Percentiles rank a stretch among this genome's conserved stretches.
Evolutionary conservation across 1,284 basidiomycete species (phyloP).

Genomic region (Moesziomyces sp.): DNA sequence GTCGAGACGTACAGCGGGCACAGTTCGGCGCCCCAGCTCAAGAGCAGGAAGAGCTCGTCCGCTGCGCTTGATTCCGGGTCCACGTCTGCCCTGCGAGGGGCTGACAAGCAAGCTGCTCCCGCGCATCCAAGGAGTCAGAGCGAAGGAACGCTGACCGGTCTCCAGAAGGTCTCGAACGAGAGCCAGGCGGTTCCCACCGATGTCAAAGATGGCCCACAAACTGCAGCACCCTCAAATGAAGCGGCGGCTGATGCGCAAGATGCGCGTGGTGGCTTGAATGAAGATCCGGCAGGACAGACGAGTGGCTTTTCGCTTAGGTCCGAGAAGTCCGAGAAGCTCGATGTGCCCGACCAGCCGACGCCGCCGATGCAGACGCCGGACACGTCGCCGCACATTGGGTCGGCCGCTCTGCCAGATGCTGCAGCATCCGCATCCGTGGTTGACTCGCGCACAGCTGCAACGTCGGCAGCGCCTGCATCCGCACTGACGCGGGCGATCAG

Average conservation of each 20-base stretch:
- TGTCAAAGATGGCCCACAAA: not conserved
- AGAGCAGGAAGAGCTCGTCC: slow-evolving; percentile 38
- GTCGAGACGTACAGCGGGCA: slow-evolving; percentile 76
- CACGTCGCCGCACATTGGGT: slow-evolving; percentile 20
- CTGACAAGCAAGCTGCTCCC: slow-evolving; percentile 5
- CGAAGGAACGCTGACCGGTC: slow-evolving; percentile 12
- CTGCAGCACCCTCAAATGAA: slow-evolving; percentile 1
- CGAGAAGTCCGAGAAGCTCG: slow-evolving; percentile 31
- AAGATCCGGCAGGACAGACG: slow-evolving; percentile 19
- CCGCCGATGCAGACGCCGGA: slow-evolving; percentile 48
- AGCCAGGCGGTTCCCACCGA: not conserved
- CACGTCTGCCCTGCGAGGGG: not conserved
- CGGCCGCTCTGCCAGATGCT: slow-evolving; percentile 4
- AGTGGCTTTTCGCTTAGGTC: slow-evolving; percentile 35
- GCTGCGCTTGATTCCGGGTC: slow-evolving; percentile 12
- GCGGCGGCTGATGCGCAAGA: not conserved
- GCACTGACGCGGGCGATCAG: slow-evolving; percentile 46
- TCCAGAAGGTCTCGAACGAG: slow-evolving; percentile 2
- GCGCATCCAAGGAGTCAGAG: slow-evolving; percentile 27
- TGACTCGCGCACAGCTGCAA: not conserved
- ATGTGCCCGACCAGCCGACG: slow-evolving; percentile 20
- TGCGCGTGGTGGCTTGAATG: not conserved
- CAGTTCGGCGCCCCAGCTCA: slow-evolving; percentile 28
- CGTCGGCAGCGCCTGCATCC: slow-evolving; percentile 25
- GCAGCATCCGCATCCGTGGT: slow-evolving; percentile 4